These are phyloP conservation scores for Mycosarcoma mackinlayi DNA, from an alignment of 1,284 basidiomycete species.

Conservation along the genomic window DNA sequence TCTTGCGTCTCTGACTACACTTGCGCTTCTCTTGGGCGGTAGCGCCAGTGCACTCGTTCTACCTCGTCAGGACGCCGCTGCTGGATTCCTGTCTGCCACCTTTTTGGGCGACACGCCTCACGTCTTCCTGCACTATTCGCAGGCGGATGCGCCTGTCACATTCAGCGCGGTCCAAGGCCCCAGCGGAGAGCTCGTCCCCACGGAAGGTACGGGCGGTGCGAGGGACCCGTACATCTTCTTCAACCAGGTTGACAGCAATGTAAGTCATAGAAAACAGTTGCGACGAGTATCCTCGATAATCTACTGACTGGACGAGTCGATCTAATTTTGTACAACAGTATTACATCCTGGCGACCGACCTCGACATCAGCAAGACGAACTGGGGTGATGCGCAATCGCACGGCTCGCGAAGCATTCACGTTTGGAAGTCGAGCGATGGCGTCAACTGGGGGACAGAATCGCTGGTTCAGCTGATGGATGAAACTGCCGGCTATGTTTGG, in stretches of 20 bases:
- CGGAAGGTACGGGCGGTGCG: constrained; percentile 16
- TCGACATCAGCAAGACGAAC: constrained; percentile 33
- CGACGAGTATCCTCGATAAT: neutral
- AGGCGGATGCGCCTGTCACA: constrained; percentile 16
- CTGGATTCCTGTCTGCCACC: constrained; percentile 24
- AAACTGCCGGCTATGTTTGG: constrained; percentile 30
- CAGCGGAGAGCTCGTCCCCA: constrained; percentile 20
- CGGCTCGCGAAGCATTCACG: constrained; percentile 27
- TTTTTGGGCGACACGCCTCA: constrained; percentile 25
- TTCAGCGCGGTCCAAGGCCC: constrained; percentile 24
- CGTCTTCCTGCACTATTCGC: constrained; percentile 27
- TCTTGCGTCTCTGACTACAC: too few relatives aligned
- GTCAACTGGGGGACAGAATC: constrained; percentile 21
- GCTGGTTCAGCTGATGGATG: constrained; percentile 19
- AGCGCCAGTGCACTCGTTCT: constrained; percentile 11
- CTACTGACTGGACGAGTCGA: constrained; percentile 2
- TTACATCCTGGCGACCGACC: constrained; percentile 28
- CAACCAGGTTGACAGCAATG: constrained; percentile 21
- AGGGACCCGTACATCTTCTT: constrained; percentile 28
- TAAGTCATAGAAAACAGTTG: constrained; percentile 1
- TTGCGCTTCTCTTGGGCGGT: too few relatives aligned
- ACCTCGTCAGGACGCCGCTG: constrained; percentile 24
- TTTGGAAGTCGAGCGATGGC: constrained; percentile 30
- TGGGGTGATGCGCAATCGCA: constrained; percentile 34
- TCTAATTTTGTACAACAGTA: constrained; percentile 8